Conservation (phyloP, 2,329 filamentous ascomycete species). For the Microcyclospora tardicrescens region DNA sequence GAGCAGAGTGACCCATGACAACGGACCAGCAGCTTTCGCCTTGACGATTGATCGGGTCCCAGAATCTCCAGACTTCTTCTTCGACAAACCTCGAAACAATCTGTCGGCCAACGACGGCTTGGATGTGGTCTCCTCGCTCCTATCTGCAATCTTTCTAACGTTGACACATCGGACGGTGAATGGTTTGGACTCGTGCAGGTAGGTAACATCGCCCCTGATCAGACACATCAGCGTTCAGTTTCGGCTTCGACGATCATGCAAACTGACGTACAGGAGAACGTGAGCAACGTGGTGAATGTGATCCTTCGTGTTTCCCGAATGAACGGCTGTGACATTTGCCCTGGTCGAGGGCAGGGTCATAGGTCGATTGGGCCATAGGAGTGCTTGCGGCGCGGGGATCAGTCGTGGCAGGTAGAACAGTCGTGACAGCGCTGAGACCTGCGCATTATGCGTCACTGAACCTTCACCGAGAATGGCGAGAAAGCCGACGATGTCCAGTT, state of each 20-base stretch:
- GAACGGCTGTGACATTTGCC: conserved; percentile 32
- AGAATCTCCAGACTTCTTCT: conserved; percentile 1
- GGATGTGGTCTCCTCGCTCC: background rate
- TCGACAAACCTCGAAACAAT: conserved; percentile 32
- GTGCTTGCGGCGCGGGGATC: conserved; percentile 38
- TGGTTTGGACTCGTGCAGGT: conserved; percentile 4
- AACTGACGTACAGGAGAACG: conserved; percentile 29
- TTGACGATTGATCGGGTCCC: conserved; percentile 21
- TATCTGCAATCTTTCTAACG: conserved; percentile 8
- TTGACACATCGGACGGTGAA: conserved; percentile 19
- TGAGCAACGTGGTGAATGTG: conserved; percentile 38
- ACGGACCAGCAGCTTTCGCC: conserved; percentile 32
- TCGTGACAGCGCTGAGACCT: conserved; percentile 37
- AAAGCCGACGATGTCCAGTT: conserved; percentile 44
- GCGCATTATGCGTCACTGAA: conserved; percentile 37
- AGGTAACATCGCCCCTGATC: background rate
- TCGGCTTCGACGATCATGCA: background rate
- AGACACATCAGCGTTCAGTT: too few relatives aligned
- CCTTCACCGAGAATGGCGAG: conserved; percentile 42
- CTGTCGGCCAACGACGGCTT: conserved; percentile 5
- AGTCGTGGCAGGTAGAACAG: conserved; percentile 38
- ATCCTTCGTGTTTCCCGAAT: conserved; percentile 35
- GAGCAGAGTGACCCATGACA: conserved; percentile 32
- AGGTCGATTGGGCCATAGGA: conserved; percentile 34
- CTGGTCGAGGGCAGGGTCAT: conserved; percentile 27